A percentile compares a stretch with the other conserved stretches of the same genome.
phyloP scores from a whole-genome alignment of 1,284 basidiomycete genomes.

The Irpex sp. region DNA sequence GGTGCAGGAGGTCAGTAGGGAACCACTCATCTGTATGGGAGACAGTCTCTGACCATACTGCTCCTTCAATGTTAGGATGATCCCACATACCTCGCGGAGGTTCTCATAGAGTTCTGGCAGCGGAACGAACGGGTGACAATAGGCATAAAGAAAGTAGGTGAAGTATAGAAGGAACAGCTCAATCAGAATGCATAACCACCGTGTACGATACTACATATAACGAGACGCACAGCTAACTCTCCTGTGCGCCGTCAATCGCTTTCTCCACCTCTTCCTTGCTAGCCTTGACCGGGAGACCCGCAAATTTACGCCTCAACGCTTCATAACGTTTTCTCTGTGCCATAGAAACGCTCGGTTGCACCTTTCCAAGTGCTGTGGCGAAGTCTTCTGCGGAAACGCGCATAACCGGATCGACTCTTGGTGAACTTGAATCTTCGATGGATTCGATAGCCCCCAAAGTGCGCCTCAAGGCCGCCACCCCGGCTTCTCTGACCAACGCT shows the following conservation, averaged over 20 bases:
- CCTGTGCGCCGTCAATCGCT: constrained; percentile 1
- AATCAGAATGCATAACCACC: not conserved
- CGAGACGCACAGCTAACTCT: not conserved
- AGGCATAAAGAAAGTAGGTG: constrained; percentile 81
- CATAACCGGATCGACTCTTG: constrained; percentile 23
- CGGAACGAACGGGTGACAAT: constrained; percentile 78
- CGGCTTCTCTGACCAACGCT: constrained; percentile 86
- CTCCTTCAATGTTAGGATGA: constrained; percentile 59
- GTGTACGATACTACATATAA: not conserved
- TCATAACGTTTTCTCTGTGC: constrained; percentile 85
- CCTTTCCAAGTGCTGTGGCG: constrained; percentile 71
- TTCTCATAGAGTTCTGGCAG: constrained; percentile 87
- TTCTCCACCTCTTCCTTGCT: constrained; percentile 12
- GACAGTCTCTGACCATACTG: not conserved
- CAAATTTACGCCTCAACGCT: constrained; percentile 74
- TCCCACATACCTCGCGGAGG: constrained; percentile 74
- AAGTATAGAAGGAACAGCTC: constrained; percentile 33
- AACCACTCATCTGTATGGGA: not conserved
- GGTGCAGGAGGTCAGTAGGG: constrained; percentile 74
- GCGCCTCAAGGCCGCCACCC: constrained; percentile 77
- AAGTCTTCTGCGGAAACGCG: constrained; percentile 71
- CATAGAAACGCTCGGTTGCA: constrained; percentile 82
- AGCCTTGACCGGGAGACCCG: constrained; percentile 39
- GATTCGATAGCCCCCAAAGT: constrained; percentile 65
- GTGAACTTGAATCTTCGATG: constrained; percentile 32